Evolutionary conservation across 345 rosid genomes (phyloP).

Genomic region (Arabidopsis suecica): DNA sequence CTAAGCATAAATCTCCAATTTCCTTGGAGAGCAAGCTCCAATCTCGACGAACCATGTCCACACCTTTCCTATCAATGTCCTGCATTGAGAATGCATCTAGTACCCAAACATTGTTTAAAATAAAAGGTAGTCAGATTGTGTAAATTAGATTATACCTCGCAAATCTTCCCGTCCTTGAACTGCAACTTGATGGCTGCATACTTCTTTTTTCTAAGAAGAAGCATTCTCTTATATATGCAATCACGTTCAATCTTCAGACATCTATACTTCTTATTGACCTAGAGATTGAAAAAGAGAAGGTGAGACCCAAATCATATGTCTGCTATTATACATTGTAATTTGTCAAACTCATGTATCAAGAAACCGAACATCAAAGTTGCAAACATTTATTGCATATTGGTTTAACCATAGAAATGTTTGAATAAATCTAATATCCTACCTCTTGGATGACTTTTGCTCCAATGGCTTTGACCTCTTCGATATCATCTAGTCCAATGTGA

Average conservation of each 20-base stretch:
- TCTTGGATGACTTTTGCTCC: slow-evolving; percentile 89
- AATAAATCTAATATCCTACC: slow-evolving; percentile 53
- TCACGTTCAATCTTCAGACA: slow-evolving; percentile 95
- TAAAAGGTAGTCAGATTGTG: slow-evolving; percentile 9
- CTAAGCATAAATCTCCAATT: slow-evolving; percentile 83
- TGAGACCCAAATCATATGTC: neutral
- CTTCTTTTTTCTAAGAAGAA: slow-evolving; percentile 96
- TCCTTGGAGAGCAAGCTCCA: slow-evolving; percentile 98
- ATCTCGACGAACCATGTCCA: slow-evolving; percentile 99
- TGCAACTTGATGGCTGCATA: slow-evolving; percentile 96
- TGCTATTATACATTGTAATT: too few species aligned
- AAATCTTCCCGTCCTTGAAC: slow-evolving; percentile 72
- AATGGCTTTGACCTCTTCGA: slow-evolving; percentile 75
- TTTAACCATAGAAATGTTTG: slow-evolving; percentile 4
- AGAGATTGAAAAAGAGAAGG: slow-evolving; percentile 41
- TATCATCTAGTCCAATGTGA: slow-evolving; percentile 87
- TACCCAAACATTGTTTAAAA: slow-evolving; percentile 29
- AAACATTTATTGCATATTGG: too few species aligned
- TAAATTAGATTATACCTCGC: slow-evolving; percentile 61
- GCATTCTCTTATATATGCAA: slow-evolving; percentile 95
- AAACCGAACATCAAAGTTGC: too few species aligned
- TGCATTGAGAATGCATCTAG: slow-evolving; percentile 53
- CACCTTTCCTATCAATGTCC: slow-evolving; percentile 97
- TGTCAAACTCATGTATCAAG: too few species aligned
- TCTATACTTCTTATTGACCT: slow-evolving; percentile 95